Evolutionary conservation across 1,284 basidiomycete genomes (phyloP).

Genomic region (Sutorius eximius): DNA sequence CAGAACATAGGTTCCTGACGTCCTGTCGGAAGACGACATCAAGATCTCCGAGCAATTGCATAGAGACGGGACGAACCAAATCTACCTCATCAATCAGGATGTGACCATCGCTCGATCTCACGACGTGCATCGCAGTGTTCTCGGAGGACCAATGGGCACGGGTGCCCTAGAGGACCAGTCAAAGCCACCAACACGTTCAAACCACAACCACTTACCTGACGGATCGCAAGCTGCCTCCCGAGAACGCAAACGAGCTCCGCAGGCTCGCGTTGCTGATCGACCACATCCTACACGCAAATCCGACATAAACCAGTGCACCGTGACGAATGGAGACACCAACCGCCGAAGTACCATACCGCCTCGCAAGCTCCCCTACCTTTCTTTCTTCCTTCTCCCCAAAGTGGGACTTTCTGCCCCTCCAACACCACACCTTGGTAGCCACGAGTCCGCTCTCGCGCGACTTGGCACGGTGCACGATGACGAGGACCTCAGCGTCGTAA

Average conservation of each 20-base stretch:
- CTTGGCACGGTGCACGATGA: conserved; percentile 67
- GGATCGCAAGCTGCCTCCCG: conserved; percentile 63
- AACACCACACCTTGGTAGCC: conserved; percentile 68
- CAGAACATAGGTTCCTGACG: conserved; percentile 72
- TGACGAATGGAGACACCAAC: conserved; percentile 37
- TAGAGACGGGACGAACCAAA: conserved; percentile 47
- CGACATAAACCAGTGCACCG: neutral
- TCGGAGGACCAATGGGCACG: conserved; percentile 73
- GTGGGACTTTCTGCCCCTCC: conserved; percentile 57
- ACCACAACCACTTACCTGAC: conserved; percentile 52
- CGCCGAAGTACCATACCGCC: conserved; percentile 63
- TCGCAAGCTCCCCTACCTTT: conserved; percentile 67
- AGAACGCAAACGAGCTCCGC: conserved; percentile 58
- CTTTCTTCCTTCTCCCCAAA: conserved; percentile 57
- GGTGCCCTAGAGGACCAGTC: conserved; percentile 48
- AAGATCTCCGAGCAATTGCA: neutral
- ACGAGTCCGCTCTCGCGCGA: conserved; percentile 63
- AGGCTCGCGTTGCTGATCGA: conserved; percentile 64
- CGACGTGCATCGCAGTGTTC: conserved; percentile 77
- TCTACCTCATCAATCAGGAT: conserved; percentile 73
- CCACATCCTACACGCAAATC: conserved; percentile 39
- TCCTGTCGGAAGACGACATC: conserved; percentile 40
- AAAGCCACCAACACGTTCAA: conserved; percentile 7
- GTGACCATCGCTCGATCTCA: conserved; percentile 51
- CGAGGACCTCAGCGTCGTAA: conserved; percentile 69